These are phyloP conservation scores for Euphorbia schlechtendalii DNA, from an alignment of 441 rosid species.

Conservation along the genomic window DNA sequence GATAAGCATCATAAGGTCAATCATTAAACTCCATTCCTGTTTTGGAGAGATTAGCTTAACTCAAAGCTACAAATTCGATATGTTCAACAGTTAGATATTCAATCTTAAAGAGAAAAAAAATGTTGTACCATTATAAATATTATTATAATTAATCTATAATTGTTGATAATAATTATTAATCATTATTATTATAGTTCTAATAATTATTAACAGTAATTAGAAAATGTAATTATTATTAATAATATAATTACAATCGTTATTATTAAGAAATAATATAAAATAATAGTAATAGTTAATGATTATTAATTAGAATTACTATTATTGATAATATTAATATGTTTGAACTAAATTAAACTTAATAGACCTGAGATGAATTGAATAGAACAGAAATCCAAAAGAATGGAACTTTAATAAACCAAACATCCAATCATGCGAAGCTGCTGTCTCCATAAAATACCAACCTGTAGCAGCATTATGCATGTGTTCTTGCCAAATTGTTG, in stretches of 20 bases:
- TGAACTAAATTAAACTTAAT: no score
- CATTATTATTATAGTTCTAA: no score
- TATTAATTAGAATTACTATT: no score
- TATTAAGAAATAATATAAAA: no score
- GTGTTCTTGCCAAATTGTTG: conserved; percentile 91
- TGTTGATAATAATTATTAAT: not conserved
- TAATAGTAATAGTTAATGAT: no score
- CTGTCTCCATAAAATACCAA: conserved; percentile 19
- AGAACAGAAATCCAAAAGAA: no score
- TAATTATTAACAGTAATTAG: no score
- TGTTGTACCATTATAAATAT: not conserved
- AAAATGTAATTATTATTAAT: no score
- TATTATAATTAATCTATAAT: not conserved
- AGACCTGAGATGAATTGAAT: no score
- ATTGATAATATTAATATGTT: no score
- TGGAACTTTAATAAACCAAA: not conserved
- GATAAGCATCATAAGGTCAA: not conserved
- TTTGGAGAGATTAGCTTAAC: not conserved
- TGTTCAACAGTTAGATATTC: not conserved
- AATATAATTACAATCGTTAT: no score
- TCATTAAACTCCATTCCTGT: not conserved
- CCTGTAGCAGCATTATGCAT: conserved; percentile 62
- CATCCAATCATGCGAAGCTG: not conserved
- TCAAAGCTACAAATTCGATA: not conserved
- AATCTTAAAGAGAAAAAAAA: not conserved